A percentile compares a stretch with the other conserved stretches of the same genome.
These are phyloP conservation scores for Elaeis oleifera DNA, from an alignment of 202 grass and related monocot genomes.

Conservation along the genomic window DNA sequence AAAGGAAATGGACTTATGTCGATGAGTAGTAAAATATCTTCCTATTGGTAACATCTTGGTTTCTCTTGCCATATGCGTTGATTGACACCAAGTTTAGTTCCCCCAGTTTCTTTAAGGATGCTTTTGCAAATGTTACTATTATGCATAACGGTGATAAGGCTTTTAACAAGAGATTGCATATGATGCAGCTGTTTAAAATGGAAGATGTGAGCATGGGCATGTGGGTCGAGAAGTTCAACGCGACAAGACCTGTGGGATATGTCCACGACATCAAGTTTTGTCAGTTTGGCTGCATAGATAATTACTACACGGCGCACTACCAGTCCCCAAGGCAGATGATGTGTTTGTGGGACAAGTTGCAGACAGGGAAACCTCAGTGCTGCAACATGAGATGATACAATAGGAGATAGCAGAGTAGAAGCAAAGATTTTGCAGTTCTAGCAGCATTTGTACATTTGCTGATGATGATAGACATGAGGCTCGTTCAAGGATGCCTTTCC, in stretches of 20 bases:
- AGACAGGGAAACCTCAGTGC: conserved; percentile 11
- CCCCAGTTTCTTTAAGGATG: not conserved
- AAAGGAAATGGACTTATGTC: too few species aligned
- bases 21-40: too few species aligned
- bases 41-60: too few species aligned
- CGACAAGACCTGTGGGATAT: conserved; percentile 47
- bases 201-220: conserved; percentile 99
- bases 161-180: not conserved
- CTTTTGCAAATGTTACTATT: not conserved
- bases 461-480: conserved; percentile 18
- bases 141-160: not conserved
- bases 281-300: conserved; percentile 22
- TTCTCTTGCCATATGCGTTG: too few species aligned
- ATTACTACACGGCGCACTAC: conserved; percentile 38
- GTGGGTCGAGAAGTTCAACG: conserved; percentile 93
- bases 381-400: conserved; percentile 6
- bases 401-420: too few species aligned
- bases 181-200: conserved; percentile 95
- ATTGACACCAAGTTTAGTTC: too few species aligned
- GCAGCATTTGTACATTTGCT: too few species aligned
- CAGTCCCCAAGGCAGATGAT: conserved; percentile 38
- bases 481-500: not conserved
- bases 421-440: too few species aligned
- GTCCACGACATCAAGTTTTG: conserved; percentile 31
- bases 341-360: conserved; percentile 18